Evolutionary conservation across 2,329 filamentous ascomycete species (phyloP).

Genomic region (Diaporthe citriasiana): DNA sequence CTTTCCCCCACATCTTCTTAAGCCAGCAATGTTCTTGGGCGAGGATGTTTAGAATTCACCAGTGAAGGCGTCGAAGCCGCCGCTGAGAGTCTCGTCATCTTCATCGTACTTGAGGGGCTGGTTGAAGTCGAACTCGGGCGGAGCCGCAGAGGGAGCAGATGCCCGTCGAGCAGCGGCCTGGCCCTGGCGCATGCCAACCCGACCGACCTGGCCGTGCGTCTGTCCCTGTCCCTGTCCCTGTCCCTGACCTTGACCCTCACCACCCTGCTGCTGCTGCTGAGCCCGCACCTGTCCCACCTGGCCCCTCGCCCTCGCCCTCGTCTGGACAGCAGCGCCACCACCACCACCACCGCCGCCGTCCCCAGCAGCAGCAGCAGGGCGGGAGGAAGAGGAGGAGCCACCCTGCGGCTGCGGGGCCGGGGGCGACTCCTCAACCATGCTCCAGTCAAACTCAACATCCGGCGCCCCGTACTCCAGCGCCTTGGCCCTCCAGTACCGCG

Average conservation of each 20-base stretch:
- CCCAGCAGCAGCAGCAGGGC: background rate
- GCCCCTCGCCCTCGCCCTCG: background rate
- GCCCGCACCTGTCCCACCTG: background rate
- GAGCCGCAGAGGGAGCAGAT: background rate
- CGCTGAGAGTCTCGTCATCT: background rate
- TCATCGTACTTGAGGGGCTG: background rate
- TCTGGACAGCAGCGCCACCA: background rate
- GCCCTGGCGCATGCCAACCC: background rate
- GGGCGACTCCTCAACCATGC: background rate
- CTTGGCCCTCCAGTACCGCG: slow-evolving; percentile 37
- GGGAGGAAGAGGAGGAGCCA: too few species aligned
- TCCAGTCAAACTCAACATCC: slow-evolving; percentile 31
- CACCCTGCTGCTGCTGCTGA: background rate
- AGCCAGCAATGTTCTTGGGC: accelerated
- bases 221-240: background rate
- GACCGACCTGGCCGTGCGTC: background rate
- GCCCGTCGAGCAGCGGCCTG: background rate
- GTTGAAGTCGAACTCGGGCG: slow-evolving; percentile 18
- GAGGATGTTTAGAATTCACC: background rate
- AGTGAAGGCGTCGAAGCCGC: background rate
- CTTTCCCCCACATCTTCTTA: too few species aligned
- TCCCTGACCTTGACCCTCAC: background rate
- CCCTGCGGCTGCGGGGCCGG: too few species aligned
- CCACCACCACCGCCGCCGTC: background rate
- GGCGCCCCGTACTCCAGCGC: slow-evolving; percentile 35